Conservation (phyloP, 2,329 filamentous ascomycete genomes). For the Apiospora marii region DNA sequence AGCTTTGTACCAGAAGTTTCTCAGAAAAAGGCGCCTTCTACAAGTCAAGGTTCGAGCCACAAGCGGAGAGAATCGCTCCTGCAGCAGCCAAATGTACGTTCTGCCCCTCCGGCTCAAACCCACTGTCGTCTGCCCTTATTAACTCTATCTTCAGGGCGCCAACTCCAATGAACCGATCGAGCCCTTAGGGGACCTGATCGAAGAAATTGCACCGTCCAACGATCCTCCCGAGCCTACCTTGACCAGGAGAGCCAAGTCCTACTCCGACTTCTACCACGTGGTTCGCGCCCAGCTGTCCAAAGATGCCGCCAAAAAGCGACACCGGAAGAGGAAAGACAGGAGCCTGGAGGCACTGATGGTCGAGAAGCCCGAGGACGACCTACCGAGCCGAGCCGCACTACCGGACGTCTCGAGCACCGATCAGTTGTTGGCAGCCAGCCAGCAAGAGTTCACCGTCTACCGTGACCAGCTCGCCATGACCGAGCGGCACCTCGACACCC, state of each 20-base stretch:
- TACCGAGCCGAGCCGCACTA: constrained; percentile 32
- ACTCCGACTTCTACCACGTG: constrained; percentile 77
- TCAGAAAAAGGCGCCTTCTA: constrained; percentile 56
- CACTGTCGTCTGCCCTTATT: not conserved
- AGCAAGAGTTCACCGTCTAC: constrained; percentile 86
- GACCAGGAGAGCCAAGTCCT: constrained; percentile 75
- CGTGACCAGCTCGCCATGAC: constrained; percentile 82
- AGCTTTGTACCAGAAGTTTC: constrained; percentile 73
- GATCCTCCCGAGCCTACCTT: constrained; percentile 73
- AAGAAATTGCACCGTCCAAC: constrained; percentile 62
- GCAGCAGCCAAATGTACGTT: constrained; percentile 68
- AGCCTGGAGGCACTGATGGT: constrained; percentile 61
- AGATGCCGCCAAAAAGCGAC: constrained; percentile 52
- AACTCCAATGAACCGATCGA: constrained; percentile 60
- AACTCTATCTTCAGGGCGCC: constrained; percentile 54
- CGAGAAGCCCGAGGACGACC: constrained; percentile 38
- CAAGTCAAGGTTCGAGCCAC: constrained; percentile 59
- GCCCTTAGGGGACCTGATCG: constrained; percentile 64
- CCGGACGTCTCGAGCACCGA: constrained; percentile 68
- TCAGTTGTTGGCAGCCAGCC: constrained; percentile 79
- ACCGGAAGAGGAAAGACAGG: constrained; percentile 48
- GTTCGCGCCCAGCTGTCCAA: constrained; percentile 64
- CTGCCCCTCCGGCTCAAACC: not conserved
- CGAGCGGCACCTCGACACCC: constrained; percentile 79
- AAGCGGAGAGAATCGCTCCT: constrained; percentile 75